Percentiles rank a stretch among this genome's conserved stretches.
Evolutionary conservation across 192 early-diverging fungal genomes (phyloP).

Genomic region (Backusella liffmaniae): DNA sequence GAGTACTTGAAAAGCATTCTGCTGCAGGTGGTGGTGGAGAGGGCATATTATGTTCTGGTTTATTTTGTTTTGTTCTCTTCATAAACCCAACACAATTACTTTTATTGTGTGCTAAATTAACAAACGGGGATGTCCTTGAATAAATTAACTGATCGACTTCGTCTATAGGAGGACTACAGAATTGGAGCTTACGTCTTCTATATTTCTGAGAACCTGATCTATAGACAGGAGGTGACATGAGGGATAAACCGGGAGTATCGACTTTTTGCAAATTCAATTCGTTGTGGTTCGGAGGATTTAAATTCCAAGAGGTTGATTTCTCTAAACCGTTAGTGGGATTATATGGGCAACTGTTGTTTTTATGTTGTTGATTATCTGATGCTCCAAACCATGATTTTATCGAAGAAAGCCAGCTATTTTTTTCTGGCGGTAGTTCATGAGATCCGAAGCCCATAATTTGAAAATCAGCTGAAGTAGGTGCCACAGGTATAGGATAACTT

Average conservation of each 20-base stretch:
- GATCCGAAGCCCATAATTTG: not conserved
- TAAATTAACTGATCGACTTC: slow-evolving; percentile 23
- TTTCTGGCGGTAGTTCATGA: not conserved
- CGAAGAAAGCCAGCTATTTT: slow-evolving; percentile 21
- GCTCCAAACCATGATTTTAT: slow-evolving; percentile 30
- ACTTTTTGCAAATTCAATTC: slow-evolving; percentile 8
- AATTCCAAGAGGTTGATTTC: not conserved
- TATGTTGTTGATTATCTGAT: not conserved
- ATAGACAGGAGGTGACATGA: slow-evolving; percentile 17
- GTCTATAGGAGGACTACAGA: slow-evolving; percentile 9
- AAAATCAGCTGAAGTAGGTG: not conserved
- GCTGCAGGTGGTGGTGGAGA: slow-evolving; percentile 13
- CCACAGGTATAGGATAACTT: slow-evolving; percentile 16
- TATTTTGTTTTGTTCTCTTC: not conserved
- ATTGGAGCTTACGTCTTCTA: slow-evolving; percentile 18
- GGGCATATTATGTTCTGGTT: not conserved
- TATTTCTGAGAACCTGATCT: slow-evolving; percentile 15
- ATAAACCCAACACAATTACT: not conserved
- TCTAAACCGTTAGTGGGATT: not conserved
- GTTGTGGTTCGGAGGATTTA: not conserved
- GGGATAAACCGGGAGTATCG: not conserved
- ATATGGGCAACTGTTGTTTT: not conserved
- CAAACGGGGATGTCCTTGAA: not conserved
- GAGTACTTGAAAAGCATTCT: not conserved
- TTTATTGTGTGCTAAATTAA: not conserved